Percentiles rank a stretch among this genome's conserved stretches.
These are phyloP conservation scores for Alloteropsis semialata DNA, from an alignment of 176 grass and related monocot genomes.

Conservation along the genomic window DNA sequence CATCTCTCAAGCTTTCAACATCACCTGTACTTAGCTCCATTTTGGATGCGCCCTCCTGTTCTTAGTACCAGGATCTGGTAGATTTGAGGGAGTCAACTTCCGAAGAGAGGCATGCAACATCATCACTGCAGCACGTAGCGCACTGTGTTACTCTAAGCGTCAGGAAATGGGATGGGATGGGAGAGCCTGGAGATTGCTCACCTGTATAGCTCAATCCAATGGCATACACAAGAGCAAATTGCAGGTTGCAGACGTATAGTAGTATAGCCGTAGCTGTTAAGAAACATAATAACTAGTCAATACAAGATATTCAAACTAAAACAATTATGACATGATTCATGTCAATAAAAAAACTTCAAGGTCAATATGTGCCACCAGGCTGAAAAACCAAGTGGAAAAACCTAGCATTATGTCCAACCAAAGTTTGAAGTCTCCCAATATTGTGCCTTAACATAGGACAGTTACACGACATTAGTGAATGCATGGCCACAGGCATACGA, in stretches of 20 bases:
- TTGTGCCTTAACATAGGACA: background rate
- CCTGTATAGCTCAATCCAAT: conserved; percentile 74
- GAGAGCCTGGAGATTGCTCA: conserved; percentile 11
- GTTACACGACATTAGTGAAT: background rate
- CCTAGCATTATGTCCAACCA: too few species aligned
- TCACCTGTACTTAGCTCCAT: conserved; percentile 5
- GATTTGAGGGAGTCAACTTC: conserved; percentile 73
- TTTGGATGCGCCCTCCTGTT: conserved; percentile 50
- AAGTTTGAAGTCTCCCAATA: too few species aligned
- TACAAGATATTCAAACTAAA: background rate
- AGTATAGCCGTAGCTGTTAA: conserved; percentile 51
- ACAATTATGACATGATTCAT: background rate
- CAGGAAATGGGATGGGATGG: background rate
- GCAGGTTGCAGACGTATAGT: conserved; percentile 74
- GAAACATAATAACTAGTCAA: conserved; percentile 7
- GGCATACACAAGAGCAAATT: conserved; percentile 71
- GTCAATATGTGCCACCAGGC: background rate
- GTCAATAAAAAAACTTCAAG: background rate
- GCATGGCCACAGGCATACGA: background rate
- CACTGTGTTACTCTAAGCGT: background rate
- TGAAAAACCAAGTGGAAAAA: background rate
- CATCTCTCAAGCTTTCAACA: background rate
- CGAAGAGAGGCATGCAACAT: conserved; percentile 80
- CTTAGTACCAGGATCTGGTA: conserved; percentile 35
- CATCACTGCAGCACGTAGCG: conserved; percentile 57